Evolutionary conservation across 352 stramenopile genomes (phyloP), one percentile per base, ranked within the genome.

Genomic region (Elongisporangium anandrum): DNA sequence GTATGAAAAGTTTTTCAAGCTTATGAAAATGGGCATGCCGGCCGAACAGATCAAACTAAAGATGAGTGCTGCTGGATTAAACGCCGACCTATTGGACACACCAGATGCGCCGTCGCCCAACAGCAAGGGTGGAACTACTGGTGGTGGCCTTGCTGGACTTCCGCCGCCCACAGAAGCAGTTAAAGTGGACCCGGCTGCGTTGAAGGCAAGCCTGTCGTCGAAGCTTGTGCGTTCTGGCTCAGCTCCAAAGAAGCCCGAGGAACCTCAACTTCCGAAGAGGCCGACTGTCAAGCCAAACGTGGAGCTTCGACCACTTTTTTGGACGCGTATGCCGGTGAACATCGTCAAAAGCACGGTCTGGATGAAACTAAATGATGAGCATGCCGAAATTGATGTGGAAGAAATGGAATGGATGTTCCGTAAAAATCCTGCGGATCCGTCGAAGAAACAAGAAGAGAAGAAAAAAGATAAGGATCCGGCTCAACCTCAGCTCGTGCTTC

Each of bases 1-100:
- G 5, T 98, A 97, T 61, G 73, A 84, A 23, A 98, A 98, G 63
- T 99, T 98, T 64, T 98, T 98, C 65, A 98, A 98, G 68, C 89
- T 99, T 70, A 24, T 91, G 19, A 92, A 91, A 54, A 94, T 96
- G 82, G 87, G 87, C 2, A 92, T 97, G 80, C 87, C 86, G 5
- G 54, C 80, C 1, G 92, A 90, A 61, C 92, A 97, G 59, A 92
- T 98, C 15, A 95, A 98, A 73, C 82, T 97, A 72, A 97, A 97
- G 57, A 88, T 98, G 77, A 75, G 63, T 19, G 80, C 91, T 24
- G 94, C 73, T 9, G 86, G 84, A 10, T 48, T 93, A 20, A 82
- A 92, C 65, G 68, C 67, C 4, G 72, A 85, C 20, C 60, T 90
- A 8, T 52, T 95, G 5, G 83, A 95, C 50, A 87, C 72, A 0